These are phyloP conservation scores for Phytophthora meadii DNA, from an alignment of 352 stramenopile species.

Conservation along the genomic window DNA sequence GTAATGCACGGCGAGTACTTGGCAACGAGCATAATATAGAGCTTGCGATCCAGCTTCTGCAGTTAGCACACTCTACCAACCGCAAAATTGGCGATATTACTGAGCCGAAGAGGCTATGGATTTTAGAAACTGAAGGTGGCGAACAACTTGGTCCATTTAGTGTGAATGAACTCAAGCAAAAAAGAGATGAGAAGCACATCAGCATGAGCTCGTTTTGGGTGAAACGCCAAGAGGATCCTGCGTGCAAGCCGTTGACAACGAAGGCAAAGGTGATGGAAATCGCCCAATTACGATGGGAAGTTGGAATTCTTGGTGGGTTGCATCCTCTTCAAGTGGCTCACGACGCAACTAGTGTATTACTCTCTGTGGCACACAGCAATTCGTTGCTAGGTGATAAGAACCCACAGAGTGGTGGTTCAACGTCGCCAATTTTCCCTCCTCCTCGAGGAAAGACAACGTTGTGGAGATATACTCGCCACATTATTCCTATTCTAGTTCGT, in stretches of 20 bases:
- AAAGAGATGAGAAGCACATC: conserved; percentile 32
- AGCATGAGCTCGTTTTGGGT: conserved; percentile 44
- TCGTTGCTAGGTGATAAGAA: conserved; percentile 41
- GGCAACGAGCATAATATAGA: conserved; percentile 50
- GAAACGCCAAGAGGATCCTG: conserved; percentile 40
- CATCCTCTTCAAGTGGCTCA: conserved; percentile 66
- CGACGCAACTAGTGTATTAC: conserved; percentile 70
- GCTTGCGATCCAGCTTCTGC: conserved; percentile 64
- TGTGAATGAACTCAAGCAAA: conserved; percentile 64
- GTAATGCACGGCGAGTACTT: conserved; percentile 66
- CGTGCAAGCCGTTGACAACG: conserved; percentile 34
- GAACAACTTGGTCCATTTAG: conserved; percentile 39
- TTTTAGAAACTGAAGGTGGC: conserved; percentile 45
- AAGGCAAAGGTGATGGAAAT: conserved; percentile 68
- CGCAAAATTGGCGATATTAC: conserved; percentile 29
- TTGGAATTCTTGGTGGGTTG: conserved; percentile 60
- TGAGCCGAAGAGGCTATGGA: conserved; percentile 53
- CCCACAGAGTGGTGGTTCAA: conserved; percentile 12
- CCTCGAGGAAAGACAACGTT: conserved; percentile 60
- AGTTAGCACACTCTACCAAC: conserved; percentile 64
- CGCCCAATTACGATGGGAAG: conserved; percentile 81
- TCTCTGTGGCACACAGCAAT: conserved; percentile 73
- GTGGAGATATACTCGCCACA: conserved; percentile 50
- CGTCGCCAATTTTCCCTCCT: conserved; percentile 59
- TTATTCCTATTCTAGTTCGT: conserved; percentile 64